These are phyloP conservation scores for Cladophialophora bantiana DNA, from an alignment of 2,329 filamentous ascomycete species.

Conservation along the genomic window DNA sequence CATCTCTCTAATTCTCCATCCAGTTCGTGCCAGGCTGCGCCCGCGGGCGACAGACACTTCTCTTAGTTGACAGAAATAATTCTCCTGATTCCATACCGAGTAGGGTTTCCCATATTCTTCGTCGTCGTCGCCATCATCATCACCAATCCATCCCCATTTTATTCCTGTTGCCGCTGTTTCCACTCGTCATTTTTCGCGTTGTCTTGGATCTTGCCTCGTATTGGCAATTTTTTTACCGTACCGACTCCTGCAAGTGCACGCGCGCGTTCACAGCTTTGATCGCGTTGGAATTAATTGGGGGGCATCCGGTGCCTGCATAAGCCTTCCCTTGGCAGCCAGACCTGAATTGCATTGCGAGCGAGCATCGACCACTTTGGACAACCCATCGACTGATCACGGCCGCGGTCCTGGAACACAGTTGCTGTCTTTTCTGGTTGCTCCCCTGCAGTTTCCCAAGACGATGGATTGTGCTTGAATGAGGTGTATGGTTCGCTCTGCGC, in stretches of 20 bases:
- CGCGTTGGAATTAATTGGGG: slow-evolving; percentile 14
- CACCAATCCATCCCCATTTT: background rate
- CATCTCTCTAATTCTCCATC: background rate
- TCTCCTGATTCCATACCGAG: slow-evolving; percentile 12
- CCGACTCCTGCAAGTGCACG: slow-evolving; percentile 14
- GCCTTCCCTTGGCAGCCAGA: slow-evolving; percentile 26
- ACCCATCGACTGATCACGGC: slow-evolving; percentile 12
- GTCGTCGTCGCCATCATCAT: slow-evolving; percentile 13
- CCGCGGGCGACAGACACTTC: background rate
- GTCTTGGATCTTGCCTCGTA: background rate
- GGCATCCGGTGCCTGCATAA: slow-evolving; percentile 28
- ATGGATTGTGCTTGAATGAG: slow-evolving; percentile 33
- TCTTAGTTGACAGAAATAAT: slow-evolving; percentile 18
- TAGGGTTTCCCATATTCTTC: background rate
- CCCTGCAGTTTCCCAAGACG: slow-evolving; percentile 8
- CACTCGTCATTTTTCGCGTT: background rate
- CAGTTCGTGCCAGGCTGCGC: background rate
- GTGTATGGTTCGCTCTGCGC: slow-evolving; percentile 23
- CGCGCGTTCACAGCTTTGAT: slow-evolving; percentile 10
- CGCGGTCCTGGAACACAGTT: slow-evolving; percentile 3
- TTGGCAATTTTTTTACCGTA: slow-evolving; percentile 15
- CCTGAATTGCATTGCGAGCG: slow-evolving; percentile 17
- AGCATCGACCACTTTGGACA: slow-evolving; percentile 30
- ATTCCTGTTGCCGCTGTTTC: slow-evolving; percentile 2
- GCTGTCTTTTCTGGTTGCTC: slow-evolving; percentile 10